Evolutionary conservation across 331 rosid genomes (phyloP), one percentile per base, ranked within the genome.

Genomic region (Erythrophleum ivorense): DNA sequence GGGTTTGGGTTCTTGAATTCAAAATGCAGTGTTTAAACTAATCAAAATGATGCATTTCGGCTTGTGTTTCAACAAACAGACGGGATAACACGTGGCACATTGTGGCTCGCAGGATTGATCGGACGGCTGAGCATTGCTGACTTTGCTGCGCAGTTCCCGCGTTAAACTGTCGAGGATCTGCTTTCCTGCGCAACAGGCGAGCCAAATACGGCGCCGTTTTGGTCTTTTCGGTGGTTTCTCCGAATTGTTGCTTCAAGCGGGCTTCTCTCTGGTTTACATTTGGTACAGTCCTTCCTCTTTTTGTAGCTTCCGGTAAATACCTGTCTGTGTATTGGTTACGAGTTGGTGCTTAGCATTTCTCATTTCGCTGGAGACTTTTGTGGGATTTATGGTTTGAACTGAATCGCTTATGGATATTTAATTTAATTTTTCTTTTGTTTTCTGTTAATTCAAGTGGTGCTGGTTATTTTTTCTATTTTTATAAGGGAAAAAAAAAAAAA

Each of bases 201-300:
- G 67, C 52, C 33, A 65, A 18, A 73, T 11, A 78, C 88, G 85
- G 19, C 78, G 46, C 70, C 83, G 75, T 78, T 46, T 78, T 45
- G 46, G 34, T 36, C 73, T 31, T 49, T 60, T 63, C 77, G 2
- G 70, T 59, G 13, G 73, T 45, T 43, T 24, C 21, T 14, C 38
- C 67, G 78, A 55, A 49, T 52, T 18, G 5, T 46, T 7, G 21
- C 76, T n/a, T 54, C 75, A 14, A 49, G 21, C 29, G 69, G 62
- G 3, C 12, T 77, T 21, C 16, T 78, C 54, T 16, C 69, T 14
- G 64, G 19, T 24, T 34, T 36, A 52, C 53, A 40, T 59, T 49
- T 78, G 76, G 82, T 73, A 52, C 34, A 18, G 5, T 69, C 66
- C 43, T 21, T 18, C 15, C 5, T n/a, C 36, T 21, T 16, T 14